Evolutionary conservation across 1,284 basidiomycete genomes (phyloP), one percentile per base, ranked within the genome.

Genomic region (Hypsizygus ulmarius): DNA sequence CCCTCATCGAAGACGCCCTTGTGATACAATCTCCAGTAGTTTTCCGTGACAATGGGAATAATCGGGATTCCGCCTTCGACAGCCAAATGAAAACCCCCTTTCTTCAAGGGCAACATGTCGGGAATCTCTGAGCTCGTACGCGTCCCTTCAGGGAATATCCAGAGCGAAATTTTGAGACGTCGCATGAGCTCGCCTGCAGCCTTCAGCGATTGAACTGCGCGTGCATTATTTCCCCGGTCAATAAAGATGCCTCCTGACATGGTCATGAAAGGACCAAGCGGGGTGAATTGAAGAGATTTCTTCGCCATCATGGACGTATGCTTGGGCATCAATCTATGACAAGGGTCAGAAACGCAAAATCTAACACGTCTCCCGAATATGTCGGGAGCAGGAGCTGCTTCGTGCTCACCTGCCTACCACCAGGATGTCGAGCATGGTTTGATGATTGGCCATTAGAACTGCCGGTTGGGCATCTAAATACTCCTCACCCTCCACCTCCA

Each of bases 31-130:
- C 81, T 73, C 80, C 90, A 88, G 66, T 97, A 97, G 68, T 98
- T 98, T 70, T 99, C 94, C 56, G 87, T 87, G 0, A 99, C 87
- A 45, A 99, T 81, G 7, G 96, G 94, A 12, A 93, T 79, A 57
- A 99, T 86, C 5, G 94, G 93, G 37, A 96, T 77, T 16, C 86
- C 86, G 5, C 87, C 86, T 68, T 97, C 87, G 11, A 98, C 77
- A 10, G 97, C 96, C 30, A 98, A 79, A 64, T 99, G 93, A 78
- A 99, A 99, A 0, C 94, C 95, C 33, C 97, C 97, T 70, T 97
- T 99, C 74, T 99, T 99, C 74, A 99, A 90, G 0, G 93, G 88
- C 2, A 93, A 75, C 62, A 97, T 68, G 28, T 79, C 75, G 6
- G 85, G 78, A 37, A 77, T 71, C 54, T 83, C 73, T n/a, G 77